Base-by-base conservation (phyloP, 495 filamentous ascomycete genomes). In the Hypoxylon subgilvum region DNA sequence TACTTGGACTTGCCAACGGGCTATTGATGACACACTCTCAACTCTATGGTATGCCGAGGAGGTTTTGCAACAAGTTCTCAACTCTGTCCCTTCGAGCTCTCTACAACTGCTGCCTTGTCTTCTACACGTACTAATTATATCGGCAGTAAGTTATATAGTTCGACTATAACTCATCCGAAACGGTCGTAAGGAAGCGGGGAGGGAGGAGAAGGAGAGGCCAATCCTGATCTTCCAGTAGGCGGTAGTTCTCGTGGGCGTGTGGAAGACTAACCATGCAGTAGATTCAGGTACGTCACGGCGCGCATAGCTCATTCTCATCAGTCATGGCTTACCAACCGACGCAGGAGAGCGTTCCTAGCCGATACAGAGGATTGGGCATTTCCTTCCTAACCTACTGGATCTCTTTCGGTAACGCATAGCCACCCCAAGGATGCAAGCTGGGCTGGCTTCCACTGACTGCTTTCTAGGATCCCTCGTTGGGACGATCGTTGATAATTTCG, bases 401-500 rank as follows among this genome's bases (percentile, higher is more conserved):
- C 17, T 68, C 76, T 1, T 69, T 77, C 23, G 76, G 74, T 62
- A 72, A 53, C 61, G 31, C 7, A 2, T 28, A 7, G 1, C 9
- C 6, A 7, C 2, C 9, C 4, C 31, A n/a, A 4, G 6, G 2
- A 22, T 31, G 2, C 18, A 0, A 18, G 13, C 6, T 12, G 2
- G n/a, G 13, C 9, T 38, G 3, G 8, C 16, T 9, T 43, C 19
- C 12, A 38, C 51, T 43, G 51, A 23, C 39, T 12, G 6, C 1
- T 22, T 27, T 36, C 8, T 23, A 70, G 67, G 67, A 10, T 62
- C 79, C 6, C 74, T 86, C 12, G 70, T 86, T 48, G 84, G 84
- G 23, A 83, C 85, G n/a, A 77, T 86, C 17, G 74, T 87, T 43
- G 84, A 86, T 67, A 85, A 84, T 63, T 79, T 78, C 52, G 82